Conservation (phyloP, 2,329 filamentous ascomycete genomes). For the Geoglossum cookeanum region DNA sequence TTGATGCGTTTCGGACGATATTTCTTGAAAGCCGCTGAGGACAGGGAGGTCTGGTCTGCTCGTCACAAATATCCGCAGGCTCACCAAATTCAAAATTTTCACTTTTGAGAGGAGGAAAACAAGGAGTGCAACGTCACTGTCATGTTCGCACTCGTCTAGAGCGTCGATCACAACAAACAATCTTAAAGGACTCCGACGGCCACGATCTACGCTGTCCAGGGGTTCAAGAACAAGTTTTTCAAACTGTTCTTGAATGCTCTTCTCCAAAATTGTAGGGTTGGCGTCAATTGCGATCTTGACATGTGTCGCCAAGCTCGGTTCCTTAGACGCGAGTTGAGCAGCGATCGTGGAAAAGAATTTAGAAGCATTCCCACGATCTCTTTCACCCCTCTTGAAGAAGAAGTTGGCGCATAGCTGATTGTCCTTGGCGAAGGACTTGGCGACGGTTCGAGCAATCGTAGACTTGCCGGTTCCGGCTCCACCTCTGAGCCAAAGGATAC, state of each 20-base stretch:
- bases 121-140: conserved; percentile 10
- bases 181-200: no score
- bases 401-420: conserved; percentile 21
- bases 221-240: conserved; percentile 22
- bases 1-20: conserved; percentile 14
- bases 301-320: conserved; percentile 14
- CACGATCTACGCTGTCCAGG: conserved; percentile 9
- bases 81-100: conserved; percentile 1
- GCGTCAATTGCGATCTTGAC: conserved; percentile 17
- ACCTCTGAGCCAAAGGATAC: conserved; percentile 19
- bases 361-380: conserved; percentile 19
- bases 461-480: conserved; percentile 13
- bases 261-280: conserved; percentile 16
- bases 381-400: conserved; percentile 27
- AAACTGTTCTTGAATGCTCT: conserved; percentile 21
- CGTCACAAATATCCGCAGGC: conserved; percentile 14
- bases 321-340: conserved; percentile 14
- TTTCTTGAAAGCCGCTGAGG: conserved; percentile 10
- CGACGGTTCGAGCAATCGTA: conserved; percentile 19
- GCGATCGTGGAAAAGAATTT: conserved; percentile 25
- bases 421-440: conserved; percentile 10
- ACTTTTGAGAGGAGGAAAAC: conserved; percentile 11
- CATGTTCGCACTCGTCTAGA: conserved; percentile 15
- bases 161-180: conserved; percentile 15
- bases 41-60: conserved; percentile 15